phyloP scores from a whole-genome alignment of 176 grass and related monocot genomes.

The Cocos nucifera region DNA sequence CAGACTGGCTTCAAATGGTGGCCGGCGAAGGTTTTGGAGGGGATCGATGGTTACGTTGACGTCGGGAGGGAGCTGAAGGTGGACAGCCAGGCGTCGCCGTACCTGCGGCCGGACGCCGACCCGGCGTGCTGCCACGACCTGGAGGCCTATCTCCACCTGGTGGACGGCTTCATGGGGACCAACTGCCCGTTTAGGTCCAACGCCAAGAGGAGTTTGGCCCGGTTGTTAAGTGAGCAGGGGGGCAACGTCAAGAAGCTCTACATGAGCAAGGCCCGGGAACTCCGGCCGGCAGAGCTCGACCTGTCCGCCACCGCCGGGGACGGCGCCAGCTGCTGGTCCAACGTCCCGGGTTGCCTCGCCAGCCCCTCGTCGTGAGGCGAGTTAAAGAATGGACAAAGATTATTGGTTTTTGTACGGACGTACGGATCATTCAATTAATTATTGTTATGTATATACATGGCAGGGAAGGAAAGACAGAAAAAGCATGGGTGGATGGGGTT shows the following conservation, averaged over 20 bases:
- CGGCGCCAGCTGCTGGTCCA: too few species aligned
- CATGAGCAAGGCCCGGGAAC: constrained; percentile 45
- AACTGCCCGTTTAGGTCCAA: constrained; percentile 40
- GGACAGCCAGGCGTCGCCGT: constrained; percentile 55
- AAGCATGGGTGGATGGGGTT: too few species aligned
- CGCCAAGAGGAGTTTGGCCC: constrained; percentile 42
- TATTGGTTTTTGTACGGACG: too few species aligned
- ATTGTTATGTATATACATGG: too few species aligned
- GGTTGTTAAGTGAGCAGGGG: constrained; percentile 38
- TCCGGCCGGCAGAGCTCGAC: constrained; percentile 1
- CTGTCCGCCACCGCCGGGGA: too few species aligned
- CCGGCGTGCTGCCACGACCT: constrained; percentile 57
- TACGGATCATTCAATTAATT: too few species aligned
- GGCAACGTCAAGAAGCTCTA: constrained; percentile 59
- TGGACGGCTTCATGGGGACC: constrained; percentile 46
- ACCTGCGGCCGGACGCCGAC: constrained; percentile 46
- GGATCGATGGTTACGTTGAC: constrained; percentile 28
- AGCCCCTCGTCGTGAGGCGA: too few species aligned
- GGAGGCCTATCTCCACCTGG: constrained; percentile 59
- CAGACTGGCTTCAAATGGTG: too few species aligned
- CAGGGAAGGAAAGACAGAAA: too few species aligned
- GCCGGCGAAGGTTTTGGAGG: too few species aligned
- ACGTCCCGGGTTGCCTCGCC: too few species aligned
- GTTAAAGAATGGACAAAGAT: too few species aligned
- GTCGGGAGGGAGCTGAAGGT: constrained; percentile 43